Conservation (phyloP, 345 rosid species). For the Toxicodendron radicans region DNA sequence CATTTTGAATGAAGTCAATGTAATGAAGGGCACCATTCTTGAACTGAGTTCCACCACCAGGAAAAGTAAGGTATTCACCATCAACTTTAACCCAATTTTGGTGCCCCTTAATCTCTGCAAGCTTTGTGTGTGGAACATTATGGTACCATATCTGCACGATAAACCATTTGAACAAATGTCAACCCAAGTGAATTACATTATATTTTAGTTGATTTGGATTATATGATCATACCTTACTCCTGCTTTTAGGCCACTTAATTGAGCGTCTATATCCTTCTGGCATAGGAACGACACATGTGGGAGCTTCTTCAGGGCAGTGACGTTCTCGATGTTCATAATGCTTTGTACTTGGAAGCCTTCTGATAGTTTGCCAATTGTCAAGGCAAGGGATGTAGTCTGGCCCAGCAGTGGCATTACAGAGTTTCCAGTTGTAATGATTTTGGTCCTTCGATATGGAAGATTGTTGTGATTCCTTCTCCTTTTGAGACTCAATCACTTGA, state of each 20-base stretch:
- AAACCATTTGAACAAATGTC: conserved; percentile 18
- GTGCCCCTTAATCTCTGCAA: conserved; percentile 70
- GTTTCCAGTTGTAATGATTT: conserved; percentile 55
- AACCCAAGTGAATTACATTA: conserved; percentile 11
- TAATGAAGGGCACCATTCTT: conserved; percentile 54
- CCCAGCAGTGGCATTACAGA: conserved; percentile 84
- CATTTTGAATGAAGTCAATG: conserved; percentile 48
- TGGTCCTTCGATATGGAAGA: conserved; percentile 42
- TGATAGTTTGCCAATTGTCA: conserved; percentile 75
- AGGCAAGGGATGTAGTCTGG: conserved; percentile 97
- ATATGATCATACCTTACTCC: conserved; percentile 55
- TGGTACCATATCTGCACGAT: conserved; percentile 65
- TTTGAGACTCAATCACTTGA: conserved; percentile 78
- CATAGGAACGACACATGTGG: conserved; percentile 75
- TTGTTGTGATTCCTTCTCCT: conserved; percentile 69
- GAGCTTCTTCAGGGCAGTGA: conserved; percentile 86
- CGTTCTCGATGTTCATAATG: conserved; percentile 95
- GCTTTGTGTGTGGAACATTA: conserved; percentile 67
- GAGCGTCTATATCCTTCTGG: conserved; percentile 75
- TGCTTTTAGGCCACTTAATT: conserved; percentile 85
- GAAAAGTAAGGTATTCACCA: conserved; percentile 57
- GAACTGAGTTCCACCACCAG: conserved; percentile 65
- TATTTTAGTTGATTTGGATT: background rate
- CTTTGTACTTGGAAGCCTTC: conserved; percentile 58
- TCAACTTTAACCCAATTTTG: conserved; percentile 72